Base-by-base conservation (phyloP, 108 stramenopile species). In the Cyclotella baltica region DNA sequence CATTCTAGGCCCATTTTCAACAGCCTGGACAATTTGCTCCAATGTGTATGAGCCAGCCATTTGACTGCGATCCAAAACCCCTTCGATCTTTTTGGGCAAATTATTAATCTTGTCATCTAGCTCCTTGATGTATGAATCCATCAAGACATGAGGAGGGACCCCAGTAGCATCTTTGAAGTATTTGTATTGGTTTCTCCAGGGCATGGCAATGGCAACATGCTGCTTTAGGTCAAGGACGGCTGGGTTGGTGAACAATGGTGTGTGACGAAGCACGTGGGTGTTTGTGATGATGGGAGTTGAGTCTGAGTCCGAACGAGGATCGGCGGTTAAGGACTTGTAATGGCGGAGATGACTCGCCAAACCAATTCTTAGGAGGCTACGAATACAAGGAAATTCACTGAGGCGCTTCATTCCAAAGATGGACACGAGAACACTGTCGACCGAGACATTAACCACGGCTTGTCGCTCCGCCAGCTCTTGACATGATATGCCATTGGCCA, bases 141-240 rank as follows among this genome's bases (percentile, higher is more conserved):
- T 61, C 4, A 30, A 5, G 3, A 61, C 62, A 23, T 63, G 62
- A 2, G 62, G 62, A 63, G 62, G 62, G 8, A 63, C 4, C 2
- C 63, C 63, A 65, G 40, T 28, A 1, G 63, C 37, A 4, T 18
- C 19, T 22, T 65, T 65, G 63, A 65, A 65, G 29, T 43, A 65
- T 13, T 4, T 43, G 23, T 65, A 25, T 2, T 65, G 59, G n/a
- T 25, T 19, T 4, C 46, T 40, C 63, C 63, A 65, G 9, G 63
- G 63, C 63, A 65, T 65, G 20, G 63, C 38, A 43, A 65, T 46
- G 13, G n/a, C 1, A 5, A 65, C 63, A 46, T 65, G 63, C 63
- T 65, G 5, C 22, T 65, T 65, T 0, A 40, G 38, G 1, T 2
- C 38, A 23, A 27, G 2, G 63, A 65, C 11, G 0, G n/a, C 1